These are phyloP conservation scores for Coix lacrymajobi DNA, from an alignment of 176 grass and related monocot genomes.

Conservation along the genomic window DNA sequence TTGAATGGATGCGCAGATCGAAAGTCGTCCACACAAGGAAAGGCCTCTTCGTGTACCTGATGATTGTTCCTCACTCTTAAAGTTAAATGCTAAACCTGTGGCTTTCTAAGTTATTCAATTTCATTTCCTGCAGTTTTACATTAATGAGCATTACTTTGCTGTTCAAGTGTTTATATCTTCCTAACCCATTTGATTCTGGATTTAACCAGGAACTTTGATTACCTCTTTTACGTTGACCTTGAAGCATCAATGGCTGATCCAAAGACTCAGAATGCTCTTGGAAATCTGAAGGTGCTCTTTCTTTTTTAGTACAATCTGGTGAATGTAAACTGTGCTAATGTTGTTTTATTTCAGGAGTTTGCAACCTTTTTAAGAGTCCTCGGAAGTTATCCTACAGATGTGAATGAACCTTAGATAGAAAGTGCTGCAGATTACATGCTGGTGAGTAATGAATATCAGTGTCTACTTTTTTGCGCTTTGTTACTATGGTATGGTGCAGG, in stretches of 20 bases:
- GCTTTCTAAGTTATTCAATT: neutral
- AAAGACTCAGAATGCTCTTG: constrained; percentile 81
- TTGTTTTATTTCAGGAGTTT: constrained; percentile 70
- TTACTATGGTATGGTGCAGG: neutral
- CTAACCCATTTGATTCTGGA: neutral
- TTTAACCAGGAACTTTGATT: constrained; percentile 77
- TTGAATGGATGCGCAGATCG: constrained; percentile 56
- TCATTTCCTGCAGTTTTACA: neutral
- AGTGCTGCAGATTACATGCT: constrained; percentile 16
- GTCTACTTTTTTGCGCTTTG: neutral
- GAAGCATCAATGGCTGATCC: constrained; percentile 82
- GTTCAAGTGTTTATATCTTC: constrained; percentile 3
- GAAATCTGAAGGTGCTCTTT: constrained; percentile 68
- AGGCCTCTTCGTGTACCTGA: constrained; percentile 67
- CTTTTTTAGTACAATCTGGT: constrained; percentile 14
- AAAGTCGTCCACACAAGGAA: constrained; percentile 83
- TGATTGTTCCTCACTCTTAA: constrained; percentile 48
- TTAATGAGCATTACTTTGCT: neutral
- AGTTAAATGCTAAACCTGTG: constrained; percentile 42
- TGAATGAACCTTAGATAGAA: constrained; percentile 48
- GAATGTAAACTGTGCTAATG: neutral
- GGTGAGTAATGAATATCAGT: constrained; percentile 25
- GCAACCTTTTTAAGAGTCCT: constrained; percentile 71
- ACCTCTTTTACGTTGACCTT: constrained; percentile 95
- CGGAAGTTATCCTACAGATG: constrained; percentile 72